phyloP scores from a whole-genome alignment of 495 filamentous ascomycete species.

The Trichoderma asperelloides region DNA sequence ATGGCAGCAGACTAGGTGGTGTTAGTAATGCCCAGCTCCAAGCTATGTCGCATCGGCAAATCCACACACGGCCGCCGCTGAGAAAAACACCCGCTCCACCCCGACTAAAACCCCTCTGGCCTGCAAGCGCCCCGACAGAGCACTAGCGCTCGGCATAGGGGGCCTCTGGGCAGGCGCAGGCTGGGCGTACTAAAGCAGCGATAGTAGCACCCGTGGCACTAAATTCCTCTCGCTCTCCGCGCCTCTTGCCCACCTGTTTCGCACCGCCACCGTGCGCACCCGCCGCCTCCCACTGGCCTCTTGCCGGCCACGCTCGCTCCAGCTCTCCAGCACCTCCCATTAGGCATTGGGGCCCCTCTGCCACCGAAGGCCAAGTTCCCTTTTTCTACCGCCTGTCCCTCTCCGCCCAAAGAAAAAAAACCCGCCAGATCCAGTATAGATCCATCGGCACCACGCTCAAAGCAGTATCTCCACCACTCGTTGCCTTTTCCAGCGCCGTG shows the following conservation, averaged over 20 bases:
- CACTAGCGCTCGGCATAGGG: slow-evolving; percentile 1
- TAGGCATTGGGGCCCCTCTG: slow-evolving; percentile 18
- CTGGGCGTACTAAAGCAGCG: not conserved
- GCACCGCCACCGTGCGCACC: slow-evolving; percentile 7
- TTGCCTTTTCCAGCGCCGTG: slow-evolving; percentile 37
- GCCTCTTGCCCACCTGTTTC: slow-evolving; percentile 2
- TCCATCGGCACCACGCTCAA: slow-evolving; percentile 49
- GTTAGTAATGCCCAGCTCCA: too few relatives aligned
- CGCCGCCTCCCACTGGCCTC: not conserved
- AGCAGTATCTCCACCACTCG: slow-evolving; percentile 44
- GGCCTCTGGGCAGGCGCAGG: not conserved
- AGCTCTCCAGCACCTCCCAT: not conserved
- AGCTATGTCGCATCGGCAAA: too few relatives aligned
- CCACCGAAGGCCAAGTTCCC: slow-evolving; percentile 35
- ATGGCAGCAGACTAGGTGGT: too few relatives aligned
- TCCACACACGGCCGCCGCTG: too few relatives aligned
- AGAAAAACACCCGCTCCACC: too few relatives aligned
- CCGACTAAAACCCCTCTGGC: not conserved
- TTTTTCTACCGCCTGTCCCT: slow-evolving; percentile 29
- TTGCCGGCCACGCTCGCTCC: not conserved
- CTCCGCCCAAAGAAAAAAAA: slow-evolving; percentile 1
- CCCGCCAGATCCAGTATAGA: slow-evolving; percentile 50
- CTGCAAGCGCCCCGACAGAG: slow-evolving; percentile 7
- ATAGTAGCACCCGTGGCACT: not conserved
- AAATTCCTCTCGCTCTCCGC: not conserved